Evolutionary conservation across 345 rosid species (phyloP).

Genomic region (Populus ilicifolia): DNA sequence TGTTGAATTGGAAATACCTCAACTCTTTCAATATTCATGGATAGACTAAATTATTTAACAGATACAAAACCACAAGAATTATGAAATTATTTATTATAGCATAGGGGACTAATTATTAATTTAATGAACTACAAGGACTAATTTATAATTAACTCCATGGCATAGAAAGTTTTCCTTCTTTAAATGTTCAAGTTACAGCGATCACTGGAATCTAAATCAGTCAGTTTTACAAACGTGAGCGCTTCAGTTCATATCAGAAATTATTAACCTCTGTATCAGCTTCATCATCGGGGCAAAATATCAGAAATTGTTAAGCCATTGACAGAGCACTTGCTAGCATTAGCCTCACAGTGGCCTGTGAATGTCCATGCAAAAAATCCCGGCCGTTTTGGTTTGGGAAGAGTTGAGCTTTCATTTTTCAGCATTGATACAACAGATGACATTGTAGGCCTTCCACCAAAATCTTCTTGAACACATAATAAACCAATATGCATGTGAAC

Average conservation of each 20-base stretch:
- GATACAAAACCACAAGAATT: too few relatives aligned
- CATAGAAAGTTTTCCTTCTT: background rate
- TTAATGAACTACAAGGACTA: too few relatives aligned
- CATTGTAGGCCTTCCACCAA: slow-evolving; percentile 44
- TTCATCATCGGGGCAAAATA: slow-evolving; percentile 19
- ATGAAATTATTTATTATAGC: too few relatives aligned
- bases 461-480: slow-evolving; percentile 18
- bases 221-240: background rate
- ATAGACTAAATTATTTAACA: too few relatives aligned
- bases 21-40: too few relatives aligned
- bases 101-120: too few relatives aligned
- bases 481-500: slow-evolving; percentile 4
- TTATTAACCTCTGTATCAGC: too few relatives aligned
- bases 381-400: slow-evolving; percentile 37
- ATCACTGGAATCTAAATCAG: background rate
- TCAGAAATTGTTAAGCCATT: slow-evolving; percentile 15
- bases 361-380: slow-evolving; percentile 29
- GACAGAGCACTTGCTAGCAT: background rate
- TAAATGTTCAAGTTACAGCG: background rate
- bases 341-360: background rate
- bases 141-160: too few relatives aligned
- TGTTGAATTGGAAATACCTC: too few relatives aligned
- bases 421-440: slow-evolving; percentile 41
- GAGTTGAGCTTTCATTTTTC: slow-evolving; percentile 29
- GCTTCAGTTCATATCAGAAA: too few relatives aligned